Evolutionary conservation across 305 asterid species (phyloP).

Genomic region (Rubia tinctorum): DNA sequence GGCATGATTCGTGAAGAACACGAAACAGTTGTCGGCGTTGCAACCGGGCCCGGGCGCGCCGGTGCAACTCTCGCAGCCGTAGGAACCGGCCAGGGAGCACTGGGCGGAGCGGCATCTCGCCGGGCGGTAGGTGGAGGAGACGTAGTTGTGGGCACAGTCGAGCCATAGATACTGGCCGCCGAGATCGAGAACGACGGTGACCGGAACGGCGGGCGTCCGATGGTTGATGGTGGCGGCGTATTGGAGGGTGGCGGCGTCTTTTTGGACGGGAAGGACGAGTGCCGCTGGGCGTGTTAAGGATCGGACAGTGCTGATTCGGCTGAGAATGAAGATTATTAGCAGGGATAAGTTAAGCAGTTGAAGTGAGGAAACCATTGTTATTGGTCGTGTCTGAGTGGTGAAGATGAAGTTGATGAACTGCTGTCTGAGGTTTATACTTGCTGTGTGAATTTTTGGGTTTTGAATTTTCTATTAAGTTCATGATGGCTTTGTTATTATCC

Average conservation of each 20-base stretch:
- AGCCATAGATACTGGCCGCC: constrained; percentile 20
- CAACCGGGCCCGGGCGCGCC: constrained; percentile 10
- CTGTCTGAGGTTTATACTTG: not conserved
- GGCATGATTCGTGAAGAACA: constrained; percentile 5
- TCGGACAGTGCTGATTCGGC: not conserved
- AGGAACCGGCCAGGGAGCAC: constrained; percentile 16
- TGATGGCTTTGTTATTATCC: too few relatives aligned
- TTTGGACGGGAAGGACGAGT: constrained; percentile 12
- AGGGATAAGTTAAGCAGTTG: not conserved
- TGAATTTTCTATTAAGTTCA: too few relatives aligned
- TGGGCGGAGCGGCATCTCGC: constrained; percentile 14
- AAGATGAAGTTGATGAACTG: too few relatives aligned
- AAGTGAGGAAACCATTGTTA: constrained; percentile 12
- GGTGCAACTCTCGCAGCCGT: constrained; percentile 11
- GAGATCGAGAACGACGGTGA: constrained; percentile 21
- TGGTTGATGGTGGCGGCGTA: constrained; percentile 14
- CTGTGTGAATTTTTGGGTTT: too few relatives aligned
- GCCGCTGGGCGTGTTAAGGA: constrained; percentile 16
- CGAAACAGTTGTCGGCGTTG: constrained; percentile 12
- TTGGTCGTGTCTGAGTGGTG: not conserved
- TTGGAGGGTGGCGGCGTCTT: constrained; percentile 19
- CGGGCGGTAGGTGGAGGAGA: constrained; percentile 12
- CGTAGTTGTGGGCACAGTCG: constrained; percentile 18
- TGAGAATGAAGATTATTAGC: not conserved
- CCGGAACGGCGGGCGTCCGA: constrained; percentile 28